Conservation (phyloP, 805 yeast species). For the Barnettozyma populi region DNA sequence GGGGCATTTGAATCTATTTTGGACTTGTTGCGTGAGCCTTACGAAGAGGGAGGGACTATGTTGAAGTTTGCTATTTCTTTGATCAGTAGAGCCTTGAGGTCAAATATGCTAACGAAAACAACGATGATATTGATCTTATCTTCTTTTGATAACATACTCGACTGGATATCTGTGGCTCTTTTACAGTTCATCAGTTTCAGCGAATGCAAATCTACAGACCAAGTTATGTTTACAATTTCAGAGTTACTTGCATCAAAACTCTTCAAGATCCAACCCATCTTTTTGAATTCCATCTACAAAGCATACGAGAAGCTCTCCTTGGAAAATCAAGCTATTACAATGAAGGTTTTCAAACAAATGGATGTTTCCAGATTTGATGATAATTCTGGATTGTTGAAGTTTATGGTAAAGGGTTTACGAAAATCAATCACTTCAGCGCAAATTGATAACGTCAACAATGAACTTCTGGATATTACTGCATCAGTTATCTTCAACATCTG, state of each 20-base stretch:
- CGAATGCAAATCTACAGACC: slow-evolving; percentile 20
- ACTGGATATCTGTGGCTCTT: slow-evolving; percentile 36
- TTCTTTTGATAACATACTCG: slow-evolving; percentile 30
- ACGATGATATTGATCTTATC: slow-evolving; percentile 38
- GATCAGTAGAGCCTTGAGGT: slow-evolving; percentile 30
- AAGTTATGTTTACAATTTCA: slow-evolving; percentile 30
- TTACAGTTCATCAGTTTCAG: slow-evolving; percentile 23
- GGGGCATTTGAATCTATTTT: slow-evolving; percentile 40
- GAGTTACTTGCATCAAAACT: slow-evolving; percentile 33
- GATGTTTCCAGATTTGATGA: slow-evolving; percentile 12
- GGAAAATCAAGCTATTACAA: slow-evolving; percentile 31
- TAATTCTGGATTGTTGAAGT: slow-evolving; percentile 32
- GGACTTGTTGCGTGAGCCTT: slow-evolving; percentile 41
- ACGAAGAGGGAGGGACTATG: slow-evolving; percentile 33
- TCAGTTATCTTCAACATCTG: slow-evolving; percentile 43
- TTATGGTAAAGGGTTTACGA: slow-evolving; percentile 28
- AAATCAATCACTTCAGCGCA: not conserved
- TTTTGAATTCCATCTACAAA: slow-evolving; percentile 40
- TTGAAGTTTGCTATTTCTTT: slow-evolving; percentile 34
- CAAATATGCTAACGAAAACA: slow-evolving; percentile 1
- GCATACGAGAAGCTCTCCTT: slow-evolving; percentile 30
- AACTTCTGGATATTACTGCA: slow-evolving; percentile 35
- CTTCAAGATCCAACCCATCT: slow-evolving; percentile 36
- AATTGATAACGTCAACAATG: slow-evolving; percentile 21
- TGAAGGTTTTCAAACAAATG: slow-evolving; percentile 31